Base-by-base conservation (phyloP, 345 rosid genomes). In the Geranium rotundifolium region DNA sequence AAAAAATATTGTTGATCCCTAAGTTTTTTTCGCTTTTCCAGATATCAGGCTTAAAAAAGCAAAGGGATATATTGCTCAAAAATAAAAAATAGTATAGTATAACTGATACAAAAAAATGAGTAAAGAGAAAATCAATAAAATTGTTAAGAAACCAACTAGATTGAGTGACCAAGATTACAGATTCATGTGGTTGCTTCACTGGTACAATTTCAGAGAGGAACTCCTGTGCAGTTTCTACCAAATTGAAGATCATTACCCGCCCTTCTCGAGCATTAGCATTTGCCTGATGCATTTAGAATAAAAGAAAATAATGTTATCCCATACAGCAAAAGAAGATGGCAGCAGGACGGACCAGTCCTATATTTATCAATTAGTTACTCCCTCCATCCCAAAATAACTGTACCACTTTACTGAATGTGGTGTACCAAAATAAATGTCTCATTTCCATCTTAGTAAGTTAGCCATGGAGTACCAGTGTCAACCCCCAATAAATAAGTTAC, bases 221-320 rank as follows among this genome's bases (percentile, higher is more conserved):
- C 72, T 92, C 98, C 79, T 92, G 98, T 66, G 96, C 96, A 71
- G 95, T 96, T 76, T 89, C 98, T 69, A 92, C 98, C 76, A 92
- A 76, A 81, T 89, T 92, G 73, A 71, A 89, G 76, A 92, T 87
- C 98, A 92, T 92, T 19, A 92, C 98, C 39, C 96, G 83, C 56
- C 95, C 98, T 78, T 89, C 95, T 30, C 96, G 88, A 18, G 98
- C 81, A 83, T 89, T 87, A 49, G 75, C 75, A 73, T 62, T 92
- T 63, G 95, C 96, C 98, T 92, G 72, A n/a, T 70, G 27, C 56
- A 61, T 14, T 56, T 37, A 30, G 13, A 34, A 29, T 23, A 50
- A 19, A 31, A 49, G 41, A 55, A 54, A 54, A 17, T 13, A 41
- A 12, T 41, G 14, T 41, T 12, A 41, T 41, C 50, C 50, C 50